Conservation (phyloP, 768 basidiomycete species). For the Suillus subaureus region DNA sequence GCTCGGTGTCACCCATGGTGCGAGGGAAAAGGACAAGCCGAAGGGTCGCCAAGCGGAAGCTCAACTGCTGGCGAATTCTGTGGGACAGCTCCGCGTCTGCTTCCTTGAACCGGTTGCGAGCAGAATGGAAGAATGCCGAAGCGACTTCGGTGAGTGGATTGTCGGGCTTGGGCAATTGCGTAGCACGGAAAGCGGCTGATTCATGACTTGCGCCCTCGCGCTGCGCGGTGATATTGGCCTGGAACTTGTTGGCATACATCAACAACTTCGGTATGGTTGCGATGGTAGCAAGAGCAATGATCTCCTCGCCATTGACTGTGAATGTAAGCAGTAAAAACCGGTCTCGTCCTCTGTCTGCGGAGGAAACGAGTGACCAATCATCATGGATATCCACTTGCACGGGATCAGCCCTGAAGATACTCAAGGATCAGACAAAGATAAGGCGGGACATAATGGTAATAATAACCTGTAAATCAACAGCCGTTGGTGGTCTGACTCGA, state of each 20-base stretch:
- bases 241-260: constrained; percentile 74
- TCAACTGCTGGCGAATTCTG: constrained; percentile 72
- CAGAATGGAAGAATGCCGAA: constrained; percentile 78
- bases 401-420: constrained; percentile 66
- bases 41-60: constrained; percentile 63
- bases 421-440: constrained; percentile 9
- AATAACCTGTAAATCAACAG: constrained; percentile 75
- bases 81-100: constrained; percentile 60
- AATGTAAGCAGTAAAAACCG: constrained; percentile 73
- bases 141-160: constrained; percentile 87
- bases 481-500: constrained; percentile 79
- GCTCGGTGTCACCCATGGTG: constrained; percentile 74
- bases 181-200: constrained; percentile 75
- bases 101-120: constrained; percentile 71
- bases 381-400: constrained; percentile 74
- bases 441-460: not conserved
- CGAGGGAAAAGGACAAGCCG: constrained; percentile 79
- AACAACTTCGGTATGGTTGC: constrained; percentile 79
- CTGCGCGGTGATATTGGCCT: constrained; percentile 70
- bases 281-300: constrained; percentile 68
- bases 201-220: constrained; percentile 76
- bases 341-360: constrained; percentile 42
- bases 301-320: constrained; percentile 67
- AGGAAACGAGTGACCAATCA: constrained; percentile 69
- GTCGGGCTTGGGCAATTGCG: constrained; percentile 70